Evolutionary conservation across 495 filamentous ascomycete genomes (phyloP), one percentile per base, ranked within the genome.

Genomic region (Pyrenopolyporus hunteri): DNA sequence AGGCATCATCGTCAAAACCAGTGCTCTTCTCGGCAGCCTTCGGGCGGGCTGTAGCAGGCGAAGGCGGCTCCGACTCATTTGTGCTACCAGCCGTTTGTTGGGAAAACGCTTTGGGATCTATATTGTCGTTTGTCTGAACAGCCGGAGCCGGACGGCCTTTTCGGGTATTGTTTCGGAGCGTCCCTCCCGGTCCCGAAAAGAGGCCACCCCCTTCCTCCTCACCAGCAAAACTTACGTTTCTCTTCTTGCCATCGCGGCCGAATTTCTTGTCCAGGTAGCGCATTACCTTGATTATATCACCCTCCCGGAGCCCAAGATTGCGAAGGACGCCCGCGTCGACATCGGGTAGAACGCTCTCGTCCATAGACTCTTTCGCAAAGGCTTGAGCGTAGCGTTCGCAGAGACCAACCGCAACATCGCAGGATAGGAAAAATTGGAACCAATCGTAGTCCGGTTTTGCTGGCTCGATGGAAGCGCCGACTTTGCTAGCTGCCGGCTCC

Each of bases 1-100:
- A 99, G 22, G 95, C 95, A 79, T 97, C 91, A 67, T 98, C 95
- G 35, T 99, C 94, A 60, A 99, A 98, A 16, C 92, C 92, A 44
- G 79, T 32, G 29, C 78, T 39, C 35, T 85, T 85, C 33, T 82
- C 80, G 3, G 80, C 60, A 28, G 81, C 68, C 28, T 77, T 67
- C 20, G 75, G 53, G 6, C 72, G 64, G 32, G 74, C 63, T 20
- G 74, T 67, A 7, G 74, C 70, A 37, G 75, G 48, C 28, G 80
- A 77, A 31, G 76, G 76, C 11, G 76, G 76, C 32, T 77, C 78
- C 43, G 76, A 78, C 66, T 83, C 74, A 48, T 83, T 82, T 3
- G 69, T 64, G 28, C 58, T 54, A 13, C 61, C 72, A 4, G 73
- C 71, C 26, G 71, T 72, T 40, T 86, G 83, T 70, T 86, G 85